Evolutionary conservation across 495 filamentous ascomycete genomes (phyloP).

Genomic region (Xylaria sp.): DNA sequence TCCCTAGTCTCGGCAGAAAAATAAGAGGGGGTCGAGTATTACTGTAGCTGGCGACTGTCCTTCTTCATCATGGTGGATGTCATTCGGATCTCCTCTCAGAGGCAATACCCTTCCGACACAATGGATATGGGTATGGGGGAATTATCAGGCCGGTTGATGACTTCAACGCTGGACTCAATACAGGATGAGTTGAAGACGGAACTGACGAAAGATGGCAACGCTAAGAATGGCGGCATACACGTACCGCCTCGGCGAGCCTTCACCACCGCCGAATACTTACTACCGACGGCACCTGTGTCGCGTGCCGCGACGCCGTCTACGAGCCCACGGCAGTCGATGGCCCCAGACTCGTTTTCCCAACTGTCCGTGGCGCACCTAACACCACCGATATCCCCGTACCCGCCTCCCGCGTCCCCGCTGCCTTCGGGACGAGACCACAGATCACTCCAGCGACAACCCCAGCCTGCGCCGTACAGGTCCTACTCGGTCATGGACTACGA

Average conservation of each 20-base stretch:
- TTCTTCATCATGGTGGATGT: conserved; percentile 25
- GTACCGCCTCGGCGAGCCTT: conserved; percentile 29
- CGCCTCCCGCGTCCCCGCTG: background rate
- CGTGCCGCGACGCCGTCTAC: conserved; percentile 12
- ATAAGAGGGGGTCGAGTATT: background rate
- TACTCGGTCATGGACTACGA: conserved; percentile 59
- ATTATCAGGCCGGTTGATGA: conserved; percentile 19
- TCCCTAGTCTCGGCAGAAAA: conserved; percentile 1
- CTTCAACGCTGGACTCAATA: conserved; percentile 6
- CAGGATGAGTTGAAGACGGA: conserved; percentile 13
- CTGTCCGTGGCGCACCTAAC: background rate
- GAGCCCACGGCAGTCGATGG: conserved; percentile 15
- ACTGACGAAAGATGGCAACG: background rate
- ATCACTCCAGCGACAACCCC: background rate
- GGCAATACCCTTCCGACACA: conserved; percentile 18
- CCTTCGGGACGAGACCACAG: background rate
- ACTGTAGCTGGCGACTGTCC: background rate
- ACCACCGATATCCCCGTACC: background rate
- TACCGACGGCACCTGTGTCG: conserved; percentile 25
- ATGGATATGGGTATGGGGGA: conserved; percentile 19
- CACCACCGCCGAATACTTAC: conserved; percentile 25
- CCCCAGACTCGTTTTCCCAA: conserved; percentile 24
- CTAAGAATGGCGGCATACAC: conserved; percentile 9
- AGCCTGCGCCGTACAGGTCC: conserved; percentile 32
- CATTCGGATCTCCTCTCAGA: conserved; percentile 14